Conservation (phyloP, 768 basidiomycete species). For the Mycena latifolia region DNA sequence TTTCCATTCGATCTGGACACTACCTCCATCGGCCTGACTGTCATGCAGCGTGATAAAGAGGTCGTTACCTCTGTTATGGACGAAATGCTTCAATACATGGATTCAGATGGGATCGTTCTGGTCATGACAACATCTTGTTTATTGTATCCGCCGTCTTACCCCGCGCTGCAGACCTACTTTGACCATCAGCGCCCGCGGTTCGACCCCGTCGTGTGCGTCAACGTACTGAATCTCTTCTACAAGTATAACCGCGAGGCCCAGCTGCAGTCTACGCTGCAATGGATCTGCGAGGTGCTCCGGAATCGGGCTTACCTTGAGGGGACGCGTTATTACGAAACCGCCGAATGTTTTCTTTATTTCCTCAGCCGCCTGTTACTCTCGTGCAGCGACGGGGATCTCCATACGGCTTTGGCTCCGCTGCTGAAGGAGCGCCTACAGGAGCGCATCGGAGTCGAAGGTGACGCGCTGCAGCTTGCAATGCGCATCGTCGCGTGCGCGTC, state of each 20-base stretch:
- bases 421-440: conserved; percentile 62
- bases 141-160: conserved; percentile 13
- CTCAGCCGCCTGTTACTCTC: conserved; percentile 56
- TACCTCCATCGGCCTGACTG: conserved; percentile 65
- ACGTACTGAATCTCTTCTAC: conserved; percentile 64
- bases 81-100: conserved; percentile 66
- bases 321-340: conserved; percentile 65
- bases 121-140: conserved; percentile 39
- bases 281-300: conserved; percentile 62
- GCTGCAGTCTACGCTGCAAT: conserved; percentile 57
- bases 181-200: conserved; percentile 63
- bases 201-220: conserved; percentile 67
- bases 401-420: conserved; percentile 51
- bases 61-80: conserved; percentile 61
- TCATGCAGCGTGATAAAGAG: conserved; percentile 48
- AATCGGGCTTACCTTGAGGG: conserved; percentile 68
- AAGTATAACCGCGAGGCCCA: conserved; percentile 60
- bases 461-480: conserved; percentile 69
- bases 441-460: conserved; percentile 61
- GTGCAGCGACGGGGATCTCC: conserved; percentile 50
- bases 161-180: conserved; percentile 59
- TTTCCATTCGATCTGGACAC: conserved; percentile 72
- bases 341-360: conserved; percentile 68
- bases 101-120: conserved; percentile 65
- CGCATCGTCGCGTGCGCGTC: conserved; percentile 60